Conservation (phyloP, 352 stramenopile species). For the Hyaloperonospora brassicae region DNA sequence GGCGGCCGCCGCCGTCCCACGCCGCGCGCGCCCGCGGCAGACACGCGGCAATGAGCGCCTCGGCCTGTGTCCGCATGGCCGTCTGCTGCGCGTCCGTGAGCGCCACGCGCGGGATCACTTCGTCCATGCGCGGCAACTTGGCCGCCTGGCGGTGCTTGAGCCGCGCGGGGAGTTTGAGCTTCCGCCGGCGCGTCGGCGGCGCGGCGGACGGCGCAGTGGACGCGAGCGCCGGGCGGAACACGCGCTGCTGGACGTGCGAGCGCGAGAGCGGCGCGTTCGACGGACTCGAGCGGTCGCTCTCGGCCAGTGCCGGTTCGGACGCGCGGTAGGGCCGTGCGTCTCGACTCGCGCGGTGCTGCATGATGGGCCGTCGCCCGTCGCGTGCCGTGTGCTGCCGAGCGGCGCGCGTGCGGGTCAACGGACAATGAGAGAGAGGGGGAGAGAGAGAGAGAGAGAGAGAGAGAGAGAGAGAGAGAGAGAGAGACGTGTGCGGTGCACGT, state of each 20-base stretch:
- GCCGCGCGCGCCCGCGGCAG: slow-evolving; percentile 40
- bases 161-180: slow-evolving; percentile 23
- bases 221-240: slow-evolving; percentile 8
- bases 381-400: too few species aligned
- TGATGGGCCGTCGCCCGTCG: not conserved
- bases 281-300: slow-evolving; percentile 28
- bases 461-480: too few species aligned
- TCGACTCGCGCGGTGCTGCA: slow-evolving; percentile 18
- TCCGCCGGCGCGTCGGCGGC: slow-evolving; percentile 15
- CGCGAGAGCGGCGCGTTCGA: slow-evolving; percentile 20
- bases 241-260: slow-evolving; percentile 19
- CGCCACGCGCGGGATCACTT: slow-evolving; percentile 28
- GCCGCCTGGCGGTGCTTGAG: slow-evolving; percentile 19
- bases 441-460: too few species aligned
- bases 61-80: slow-evolving; percentile 27
- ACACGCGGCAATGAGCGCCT: slow-evolving; percentile 30
- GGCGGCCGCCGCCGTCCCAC: slow-evolving; percentile 46
- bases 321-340: slow-evolving; percentile 24
- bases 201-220: not conserved
- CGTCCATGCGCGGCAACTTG: slow-evolving; percentile 31
- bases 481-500: too few species aligned
- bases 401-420: too few species aligned
- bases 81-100: slow-evolving; percentile 23
- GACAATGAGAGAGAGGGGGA: too few species aligned
- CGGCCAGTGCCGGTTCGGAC: slow-evolving; percentile 23